These are phyloP conservation scores for Yamadazyma dushanensis DNA, from an alignment of 1,139 yeast species.

Conservation along the genomic window DNA sequence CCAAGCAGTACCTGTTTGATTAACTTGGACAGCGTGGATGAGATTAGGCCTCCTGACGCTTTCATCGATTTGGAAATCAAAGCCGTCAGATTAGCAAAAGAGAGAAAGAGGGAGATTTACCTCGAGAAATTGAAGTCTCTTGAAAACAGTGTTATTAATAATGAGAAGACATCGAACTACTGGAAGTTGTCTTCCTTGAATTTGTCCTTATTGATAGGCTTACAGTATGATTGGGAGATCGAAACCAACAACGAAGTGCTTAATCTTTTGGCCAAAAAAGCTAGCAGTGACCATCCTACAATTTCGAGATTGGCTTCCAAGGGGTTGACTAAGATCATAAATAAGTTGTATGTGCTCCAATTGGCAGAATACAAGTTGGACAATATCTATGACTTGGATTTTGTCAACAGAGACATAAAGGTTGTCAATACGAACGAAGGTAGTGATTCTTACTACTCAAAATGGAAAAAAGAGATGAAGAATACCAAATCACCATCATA, in stretches of 20 bases:
- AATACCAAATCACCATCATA: slow-evolving; percentile 49
- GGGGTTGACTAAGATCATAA: slow-evolving; percentile 59
- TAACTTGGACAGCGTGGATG: slow-evolving; percentile 44
- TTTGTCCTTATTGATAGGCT: slow-evolving; percentile 51
- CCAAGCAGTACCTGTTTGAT: slow-evolving; percentile 64
- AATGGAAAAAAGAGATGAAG: slow-evolving; percentile 56
- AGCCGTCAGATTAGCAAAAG: slow-evolving; percentile 59
- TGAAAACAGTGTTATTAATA: slow-evolving; percentile 42
- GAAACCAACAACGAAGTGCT: slow-evolving; percentile 46
- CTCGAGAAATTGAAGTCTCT: slow-evolving; percentile 41
- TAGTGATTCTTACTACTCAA: slow-evolving; percentile 35
- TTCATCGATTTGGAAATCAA: slow-evolving; percentile 55
- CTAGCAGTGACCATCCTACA: slow-evolving; percentile 72
- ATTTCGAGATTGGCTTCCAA: slow-evolving; percentile 64
- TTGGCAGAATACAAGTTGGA: slow-evolving; percentile 52
- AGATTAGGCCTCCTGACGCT: slow-evolving; percentile 65
- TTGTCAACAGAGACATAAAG: slow-evolving; percentile 37
- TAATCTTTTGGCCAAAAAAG: slow-evolving; percentile 49
- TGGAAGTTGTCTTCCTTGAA: slow-evolving; percentile 71
- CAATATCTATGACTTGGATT: slow-evolving; percentile 45
- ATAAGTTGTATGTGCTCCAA: slow-evolving; percentile 53
- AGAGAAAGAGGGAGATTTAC: slow-evolving; percentile 49
- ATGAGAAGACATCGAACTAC: slow-evolving; percentile 44
- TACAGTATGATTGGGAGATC: slow-evolving; percentile 59
- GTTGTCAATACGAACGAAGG: slow-evolving; percentile 42